Percentiles rank a stretch among this genome's conserved stretches.
Conservation (phyloP, 1,284 basidiomycete genomes). For the Apiotrichum montevideense region DNA sequence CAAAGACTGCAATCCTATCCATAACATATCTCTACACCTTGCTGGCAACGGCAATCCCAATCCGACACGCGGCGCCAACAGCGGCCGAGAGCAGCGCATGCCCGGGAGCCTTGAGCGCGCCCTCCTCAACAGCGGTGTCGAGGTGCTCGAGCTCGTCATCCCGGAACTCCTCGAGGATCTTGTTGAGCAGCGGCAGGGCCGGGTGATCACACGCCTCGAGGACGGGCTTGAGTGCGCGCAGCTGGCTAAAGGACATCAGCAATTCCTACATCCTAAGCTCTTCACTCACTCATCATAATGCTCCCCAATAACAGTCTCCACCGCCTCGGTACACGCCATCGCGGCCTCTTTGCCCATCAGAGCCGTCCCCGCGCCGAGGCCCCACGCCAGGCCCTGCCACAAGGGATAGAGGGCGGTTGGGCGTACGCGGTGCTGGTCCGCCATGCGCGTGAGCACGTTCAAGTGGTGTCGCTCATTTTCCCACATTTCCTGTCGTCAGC, state of each 20-base stretch:
- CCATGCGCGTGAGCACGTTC: constrained; percentile 73
- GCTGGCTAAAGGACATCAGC: constrained; percentile 45
- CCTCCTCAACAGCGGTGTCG: constrained; percentile 82
- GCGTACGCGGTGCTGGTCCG: constrained; percentile 72
- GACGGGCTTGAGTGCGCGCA: constrained; percentile 32
- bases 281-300: constrained; percentile 89
- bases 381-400: constrained; percentile 78
- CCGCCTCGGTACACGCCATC: constrained; percentile 97
- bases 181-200: constrained; percentile 67
- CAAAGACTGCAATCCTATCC: too few species aligned
- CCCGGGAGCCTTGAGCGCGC: constrained; percentile 84
- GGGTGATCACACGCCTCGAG: constrained; percentile 52
- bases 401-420: constrained; percentile 78
- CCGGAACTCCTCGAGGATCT: constrained; percentile 76
- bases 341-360: constrained; percentile 86
- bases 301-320: constrained; percentile 95
- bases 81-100: constrained; percentile 83
- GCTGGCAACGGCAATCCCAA: constrained; percentile 84
- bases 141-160: constrained; percentile 94
- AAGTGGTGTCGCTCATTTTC: constrained; percentile 92
- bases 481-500: constrained; percentile 75
- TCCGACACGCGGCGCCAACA: constrained; percentile 77
- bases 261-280: constrained; percentile 51
- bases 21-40: constrained; percentile 51
- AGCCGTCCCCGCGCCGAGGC: constrained; percentile 76